These are phyloP conservation scores for Chlorella sp. DNA, from an alignment of 139 green algal genomes.

Conservation along the genomic window DNA sequence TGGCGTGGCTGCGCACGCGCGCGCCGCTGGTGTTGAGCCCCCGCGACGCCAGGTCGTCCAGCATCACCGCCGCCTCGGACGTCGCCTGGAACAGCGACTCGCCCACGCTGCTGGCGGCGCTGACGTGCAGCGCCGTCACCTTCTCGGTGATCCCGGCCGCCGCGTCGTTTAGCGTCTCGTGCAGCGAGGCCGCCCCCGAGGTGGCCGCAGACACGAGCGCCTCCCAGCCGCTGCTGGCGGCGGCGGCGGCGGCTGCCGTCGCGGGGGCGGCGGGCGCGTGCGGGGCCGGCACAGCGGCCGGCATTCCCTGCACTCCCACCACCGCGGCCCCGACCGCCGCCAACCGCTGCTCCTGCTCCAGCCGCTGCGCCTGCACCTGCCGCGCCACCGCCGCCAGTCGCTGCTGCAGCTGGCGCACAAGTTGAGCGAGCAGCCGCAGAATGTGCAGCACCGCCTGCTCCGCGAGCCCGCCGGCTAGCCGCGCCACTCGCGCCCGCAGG, in stretches of 20 bases:
- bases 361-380: conserved; percentile 7
- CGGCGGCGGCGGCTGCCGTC: neutral
- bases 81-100: conserved; percentile 24
- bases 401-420: neutral
- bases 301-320: no score
- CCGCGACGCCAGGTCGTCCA: no score
- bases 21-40: no score
- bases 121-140: conserved; percentile 17
- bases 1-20: conserved; percentile 26
- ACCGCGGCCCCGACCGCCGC: neutral
- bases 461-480: no score
- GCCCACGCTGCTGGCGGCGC: neutral
- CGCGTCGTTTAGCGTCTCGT: conserved; percentile 32
- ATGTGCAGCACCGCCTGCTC: neutral
- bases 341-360: neutral
- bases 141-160: conserved; percentile 14
- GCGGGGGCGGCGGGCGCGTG: neutral
- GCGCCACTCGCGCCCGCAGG: no score
- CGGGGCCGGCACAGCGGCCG: neutral
- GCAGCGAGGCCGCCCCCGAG: conserved; percentile 22
- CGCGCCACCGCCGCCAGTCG: no score
- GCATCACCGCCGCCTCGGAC: no score
- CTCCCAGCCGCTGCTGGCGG: neutral
- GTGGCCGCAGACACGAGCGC: conserved; percentile 21
- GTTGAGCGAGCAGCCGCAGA: neutral